These are phyloP conservation scores for Platanus orientalis DNA, from an alignment of 164 flowering plant genomes.

Conservation along the genomic window DNA sequence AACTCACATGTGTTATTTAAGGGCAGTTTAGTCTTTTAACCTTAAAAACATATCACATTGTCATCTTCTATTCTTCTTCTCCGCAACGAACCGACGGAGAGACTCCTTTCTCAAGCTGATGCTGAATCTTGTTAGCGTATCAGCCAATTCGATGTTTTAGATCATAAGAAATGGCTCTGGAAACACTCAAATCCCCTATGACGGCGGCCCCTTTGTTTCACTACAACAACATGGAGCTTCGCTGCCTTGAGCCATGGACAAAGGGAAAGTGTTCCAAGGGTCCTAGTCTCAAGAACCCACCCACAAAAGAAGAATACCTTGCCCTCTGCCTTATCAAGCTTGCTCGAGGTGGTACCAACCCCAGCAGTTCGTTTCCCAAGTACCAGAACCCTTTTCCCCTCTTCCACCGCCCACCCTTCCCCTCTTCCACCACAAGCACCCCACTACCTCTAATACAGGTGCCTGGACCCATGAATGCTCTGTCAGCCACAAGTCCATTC, in stretches of 20 bases:
- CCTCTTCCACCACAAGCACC: too few relatives aligned
- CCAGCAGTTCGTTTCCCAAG: not conserved
- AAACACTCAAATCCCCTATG: slow-evolving; percentile 42
- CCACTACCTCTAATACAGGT: too few relatives aligned
- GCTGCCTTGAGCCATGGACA: slow-evolving; percentile 33
- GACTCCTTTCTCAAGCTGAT: too few relatives aligned
- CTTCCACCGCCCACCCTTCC: slow-evolving; percentile 6
- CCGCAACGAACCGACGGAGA: too few relatives aligned
- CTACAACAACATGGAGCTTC: slow-evolving; percentile 10
- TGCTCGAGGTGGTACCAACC: slow-evolving; percentile 32
- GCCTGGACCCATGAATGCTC: too few relatives aligned
- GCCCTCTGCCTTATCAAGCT: slow-evolving; percentile 65
- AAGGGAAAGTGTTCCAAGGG: slow-evolving; percentile 59
- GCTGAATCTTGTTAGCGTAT: too few relatives aligned
- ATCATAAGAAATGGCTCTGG: slow-evolving; percentile 31
- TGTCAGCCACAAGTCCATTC: too few relatives aligned
- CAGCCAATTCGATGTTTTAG: not conserved
- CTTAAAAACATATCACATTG: too few relatives aligned
- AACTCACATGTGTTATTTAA: too few relatives aligned
- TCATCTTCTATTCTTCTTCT: too few relatives aligned
- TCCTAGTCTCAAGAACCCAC: slow-evolving; percentile 17
- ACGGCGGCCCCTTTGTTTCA: slow-evolving; percentile 16
- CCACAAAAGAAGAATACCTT: slow-evolving; percentile 51
- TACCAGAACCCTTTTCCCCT: not conserved
- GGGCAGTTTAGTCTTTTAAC: too few relatives aligned